A percentile compares a stretch with the other conserved stretches of the same genome.
These are phyloP conservation scores for Cryphonectria nitschkei DNA, from an alignment of 2,329 filamentous ascomycete species.

Conservation along the genomic window DNA sequence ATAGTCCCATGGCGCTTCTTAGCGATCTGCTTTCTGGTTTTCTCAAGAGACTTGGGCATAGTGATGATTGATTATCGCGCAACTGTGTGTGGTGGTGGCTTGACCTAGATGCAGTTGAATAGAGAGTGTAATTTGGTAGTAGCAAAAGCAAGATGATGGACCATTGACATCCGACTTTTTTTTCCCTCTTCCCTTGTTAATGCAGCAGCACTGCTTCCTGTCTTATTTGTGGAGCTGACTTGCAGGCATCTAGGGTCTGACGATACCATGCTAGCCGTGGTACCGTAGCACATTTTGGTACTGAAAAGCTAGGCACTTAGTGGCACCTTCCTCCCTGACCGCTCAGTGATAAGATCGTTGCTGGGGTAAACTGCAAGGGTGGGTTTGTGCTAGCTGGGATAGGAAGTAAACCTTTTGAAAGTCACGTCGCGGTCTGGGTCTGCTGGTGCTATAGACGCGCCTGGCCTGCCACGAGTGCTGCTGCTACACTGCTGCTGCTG, in stretches of 20 bases:
- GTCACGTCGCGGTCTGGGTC: conserved; percentile 17
- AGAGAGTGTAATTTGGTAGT: not conserved
- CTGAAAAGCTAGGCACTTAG: not conserved
- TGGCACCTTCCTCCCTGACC: not conserved
- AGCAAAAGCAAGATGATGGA: not conserved
- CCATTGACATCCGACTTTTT: conserved; percentile 12
- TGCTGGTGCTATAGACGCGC: conserved; percentile 18
- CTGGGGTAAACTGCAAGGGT: conserved; percentile 7
- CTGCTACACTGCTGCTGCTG: not conserved
- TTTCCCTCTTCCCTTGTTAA: conserved; percentile 14
- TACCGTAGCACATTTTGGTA: not conserved
- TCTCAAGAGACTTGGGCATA: conserved; percentile 79
- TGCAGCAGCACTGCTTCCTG: conserved; percentile 4
- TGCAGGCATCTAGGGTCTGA: not conserved
- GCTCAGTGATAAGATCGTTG: conserved; percentile 11
- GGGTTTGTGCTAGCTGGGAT: not conserved
- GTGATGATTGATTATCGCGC: conserved; percentile 33
- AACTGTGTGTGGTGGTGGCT: too few species aligned
- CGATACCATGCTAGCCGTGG: not conserved
- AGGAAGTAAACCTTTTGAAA: conserved; percentile 16
- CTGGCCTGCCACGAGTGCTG: not conserved
- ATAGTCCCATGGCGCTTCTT: conserved; percentile 82
- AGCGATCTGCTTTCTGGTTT: conserved; percentile 85
- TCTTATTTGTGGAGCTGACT: not conserved
- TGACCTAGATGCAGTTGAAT: not conserved